Conservation (phyloP, 1,284 basidiomycete genomes). For the Ustilago tritici region DNA sequence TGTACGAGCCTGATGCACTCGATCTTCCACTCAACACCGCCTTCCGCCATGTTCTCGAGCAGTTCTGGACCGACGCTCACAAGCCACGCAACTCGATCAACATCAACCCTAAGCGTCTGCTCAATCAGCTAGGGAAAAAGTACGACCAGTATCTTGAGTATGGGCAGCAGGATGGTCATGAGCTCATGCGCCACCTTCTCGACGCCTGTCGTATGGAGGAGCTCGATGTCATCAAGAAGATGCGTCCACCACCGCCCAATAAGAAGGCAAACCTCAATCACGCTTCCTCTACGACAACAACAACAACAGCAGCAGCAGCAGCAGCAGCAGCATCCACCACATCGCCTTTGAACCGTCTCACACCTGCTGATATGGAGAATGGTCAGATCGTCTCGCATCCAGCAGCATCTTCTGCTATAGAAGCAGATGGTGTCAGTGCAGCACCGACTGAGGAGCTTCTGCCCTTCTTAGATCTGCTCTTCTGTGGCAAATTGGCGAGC, state of each 20-base stretch:
- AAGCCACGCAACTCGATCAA: slow-evolving; percentile 33
- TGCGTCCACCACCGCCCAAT: slow-evolving; percentile 73
- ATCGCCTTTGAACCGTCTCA: slow-evolving; percentile 14
- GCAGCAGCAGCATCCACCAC: background rate
- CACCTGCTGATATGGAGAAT: slow-evolving; percentile 28
- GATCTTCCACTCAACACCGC: slow-evolving; percentile 59
- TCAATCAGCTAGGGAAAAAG: slow-evolving; percentile 81
- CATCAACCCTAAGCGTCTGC: slow-evolving; percentile 72
- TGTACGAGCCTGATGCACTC: slow-evolving; percentile 37
- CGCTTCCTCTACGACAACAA: slow-evolving; percentile 24
- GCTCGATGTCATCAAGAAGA: slow-evolving; percentile 84
- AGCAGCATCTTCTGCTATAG: slow-evolving; percentile 1
- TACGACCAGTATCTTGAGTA: slow-evolving; percentile 90
- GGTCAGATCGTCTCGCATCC: slow-evolving; percentile 20
- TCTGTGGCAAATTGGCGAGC: slow-evolving; percentile 85
- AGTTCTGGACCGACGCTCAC: slow-evolving; percentile 53
- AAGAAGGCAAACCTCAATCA: slow-evolving; percentile 52
- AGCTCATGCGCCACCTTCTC: slow-evolving; percentile 86
- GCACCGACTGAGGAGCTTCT: slow-evolving; percentile 72
- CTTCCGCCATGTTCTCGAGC: slow-evolving; percentile 58
- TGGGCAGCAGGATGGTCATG: slow-evolving; percentile 91
- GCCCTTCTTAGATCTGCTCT: slow-evolving; percentile 87
- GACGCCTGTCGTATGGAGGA: slow-evolving; percentile 97
- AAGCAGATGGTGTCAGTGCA: background rate
- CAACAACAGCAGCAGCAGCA: background rate